Percentiles rank a stretch among this genome's conserved stretches.
Evolutionary conservation across 345 rosid genomes (phyloP).

Genomic region (Eucalyptus caleyi): DNA sequence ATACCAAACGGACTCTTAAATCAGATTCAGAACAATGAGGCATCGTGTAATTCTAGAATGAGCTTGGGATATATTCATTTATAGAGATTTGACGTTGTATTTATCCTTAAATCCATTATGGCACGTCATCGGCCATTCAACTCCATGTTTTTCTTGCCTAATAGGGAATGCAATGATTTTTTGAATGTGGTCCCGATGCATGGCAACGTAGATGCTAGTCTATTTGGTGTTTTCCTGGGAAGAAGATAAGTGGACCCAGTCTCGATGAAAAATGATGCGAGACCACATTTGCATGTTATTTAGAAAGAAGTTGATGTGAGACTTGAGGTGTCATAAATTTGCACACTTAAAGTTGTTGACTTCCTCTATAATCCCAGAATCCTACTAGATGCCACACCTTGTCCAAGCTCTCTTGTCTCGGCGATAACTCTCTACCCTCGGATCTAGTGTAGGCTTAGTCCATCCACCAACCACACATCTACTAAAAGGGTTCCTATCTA

Average conservation of each 20-base stretch:
- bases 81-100: background rate
- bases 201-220: rapidly evolving
- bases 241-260: too few relatives aligned
- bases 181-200: rapidly evolving
- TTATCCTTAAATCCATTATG: background rate
- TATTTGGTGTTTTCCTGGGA: too few relatives aligned
- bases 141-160: background rate
- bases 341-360: too few relatives aligned
- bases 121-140: background rate
- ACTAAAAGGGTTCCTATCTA: too few relatives aligned
- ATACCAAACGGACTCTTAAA: background rate
- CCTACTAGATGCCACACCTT: too few relatives aligned
- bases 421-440: background rate
- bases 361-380: too few relatives aligned
- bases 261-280: too few relatives aligned
- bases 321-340: too few relatives aligned
- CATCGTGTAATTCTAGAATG: background rate
- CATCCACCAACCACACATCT: background rate
- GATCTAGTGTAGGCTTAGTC: background rate
- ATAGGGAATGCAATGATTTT: background rate
- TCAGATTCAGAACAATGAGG: background rate
- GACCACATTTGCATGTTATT: too few relatives aligned
- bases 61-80: background rate
- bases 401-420: too few relatives aligned
- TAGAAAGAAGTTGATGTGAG: too few relatives aligned